phyloP scores from a whole-genome alignment of 75 land plant genomes.

The Selaginella moellendorffii region DNA sequence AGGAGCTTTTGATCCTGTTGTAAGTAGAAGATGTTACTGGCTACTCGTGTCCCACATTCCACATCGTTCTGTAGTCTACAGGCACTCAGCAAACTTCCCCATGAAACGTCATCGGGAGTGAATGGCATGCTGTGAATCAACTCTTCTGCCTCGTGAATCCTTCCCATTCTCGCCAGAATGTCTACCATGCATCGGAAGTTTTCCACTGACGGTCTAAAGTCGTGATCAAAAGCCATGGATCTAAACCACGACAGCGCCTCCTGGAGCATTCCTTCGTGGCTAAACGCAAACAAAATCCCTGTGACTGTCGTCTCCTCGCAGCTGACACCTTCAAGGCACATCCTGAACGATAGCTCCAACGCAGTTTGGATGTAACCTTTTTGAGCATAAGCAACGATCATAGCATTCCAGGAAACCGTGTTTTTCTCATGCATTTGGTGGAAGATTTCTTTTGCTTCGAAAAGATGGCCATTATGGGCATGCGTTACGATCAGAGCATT shows the following conservation, averaged over 20 bases:
- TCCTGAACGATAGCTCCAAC: neutral
- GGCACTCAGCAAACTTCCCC: neutral
- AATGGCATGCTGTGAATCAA: neutral
- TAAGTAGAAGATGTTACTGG: neutral
- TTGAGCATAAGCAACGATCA: neutral
- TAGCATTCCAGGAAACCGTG: slow-evolving; percentile 5
- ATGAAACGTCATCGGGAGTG: neutral
- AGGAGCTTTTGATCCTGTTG: neutral
- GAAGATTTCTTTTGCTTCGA: neutral
- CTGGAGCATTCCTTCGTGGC: neutral
- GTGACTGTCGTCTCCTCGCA: neutral
- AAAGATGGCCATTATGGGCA: too few relatives aligned
- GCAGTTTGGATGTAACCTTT: neutral
- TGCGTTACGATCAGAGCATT: too few relatives aligned
- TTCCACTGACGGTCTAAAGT: neutral
- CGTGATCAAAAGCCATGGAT: neutral
- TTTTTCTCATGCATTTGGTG: neutral
- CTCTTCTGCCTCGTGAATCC: neutral
- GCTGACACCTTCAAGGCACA: neutral
- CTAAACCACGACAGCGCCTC: neutral
- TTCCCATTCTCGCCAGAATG: neutral
- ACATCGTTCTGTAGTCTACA: neutral
- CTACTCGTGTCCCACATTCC: neutral
- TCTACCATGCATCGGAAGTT: neutral
- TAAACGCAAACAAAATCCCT: neutral